Conservation (phyloP, 169 alveolate species). For the Plasmodium knowlesi region DNA sequence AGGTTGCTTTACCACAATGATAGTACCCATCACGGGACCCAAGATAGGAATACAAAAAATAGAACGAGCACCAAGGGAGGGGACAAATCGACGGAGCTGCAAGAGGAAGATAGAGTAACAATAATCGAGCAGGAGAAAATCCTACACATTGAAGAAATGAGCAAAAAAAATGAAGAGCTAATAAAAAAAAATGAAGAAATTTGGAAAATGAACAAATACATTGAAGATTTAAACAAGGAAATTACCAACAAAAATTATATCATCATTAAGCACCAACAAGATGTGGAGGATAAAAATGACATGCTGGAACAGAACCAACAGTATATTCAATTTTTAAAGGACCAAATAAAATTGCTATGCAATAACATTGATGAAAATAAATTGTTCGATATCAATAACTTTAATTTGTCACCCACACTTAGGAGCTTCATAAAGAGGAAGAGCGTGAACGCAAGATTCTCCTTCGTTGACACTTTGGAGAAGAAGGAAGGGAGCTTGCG, state of each 20-base stretch:
- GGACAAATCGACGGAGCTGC: not conserved
- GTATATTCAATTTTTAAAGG: conserved; percentile 52
- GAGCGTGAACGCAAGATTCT: conserved; percentile 5
- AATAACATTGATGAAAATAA: conserved; percentile 62
- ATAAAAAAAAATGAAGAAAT: conserved; percentile 69
- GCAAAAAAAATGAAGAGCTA: conserved; percentile 68
- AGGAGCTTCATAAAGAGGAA: conserved; percentile 66
- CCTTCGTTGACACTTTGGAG: not conserved
- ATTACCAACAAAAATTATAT: conserved; percentile 57
- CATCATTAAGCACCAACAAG: conserved; percentile 50
- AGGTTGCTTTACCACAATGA: conserved; percentile 21
- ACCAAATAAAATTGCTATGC: conserved; percentile 58
- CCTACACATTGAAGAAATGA: conserved; percentile 69
- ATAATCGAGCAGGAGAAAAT: conserved; percentile 30
- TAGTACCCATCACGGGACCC: not conserved
- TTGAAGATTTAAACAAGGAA: conserved; percentile 63
- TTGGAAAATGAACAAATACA: conserved; percentile 67
- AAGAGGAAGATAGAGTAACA: not conserved
- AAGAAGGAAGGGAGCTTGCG: not conserved
- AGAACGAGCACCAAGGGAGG: not conserved
- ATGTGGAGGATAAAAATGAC: conserved; percentile 59
- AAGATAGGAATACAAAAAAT: not conserved
- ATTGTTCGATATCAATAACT: conserved; percentile 47
- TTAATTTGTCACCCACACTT: conserved; percentile 63
- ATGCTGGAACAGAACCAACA: conserved; percentile 45